A percentile compares a stretch with the other conserved stretches of the same genome.
Conservation (phyloP, 2,329 filamentous ascomycete genomes). For the Aaosphaeria arxii region DNA sequence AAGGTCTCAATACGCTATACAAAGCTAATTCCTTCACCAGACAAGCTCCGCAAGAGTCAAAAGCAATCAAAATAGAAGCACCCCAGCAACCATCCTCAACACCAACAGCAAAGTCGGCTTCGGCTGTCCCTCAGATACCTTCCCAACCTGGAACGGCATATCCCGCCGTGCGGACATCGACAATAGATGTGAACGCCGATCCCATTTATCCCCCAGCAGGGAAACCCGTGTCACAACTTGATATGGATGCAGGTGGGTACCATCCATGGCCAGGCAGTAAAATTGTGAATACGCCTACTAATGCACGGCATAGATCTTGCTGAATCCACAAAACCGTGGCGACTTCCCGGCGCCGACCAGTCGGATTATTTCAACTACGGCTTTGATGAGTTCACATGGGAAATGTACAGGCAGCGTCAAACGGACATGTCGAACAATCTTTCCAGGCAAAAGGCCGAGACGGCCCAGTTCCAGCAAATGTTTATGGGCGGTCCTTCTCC, state of each 20-base stretch:
- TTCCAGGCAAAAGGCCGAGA: conserved; percentile 71
- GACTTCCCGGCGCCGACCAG: conserved; percentile 87
- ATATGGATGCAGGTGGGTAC: conserved; percentile 46
- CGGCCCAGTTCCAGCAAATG: conserved; percentile 61
- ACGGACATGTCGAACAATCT: conserved; percentile 74
- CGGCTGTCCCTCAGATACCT: conserved; percentile 8
- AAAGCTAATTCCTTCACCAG: not conserved
- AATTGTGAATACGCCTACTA: not conserved
- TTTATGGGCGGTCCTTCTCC: conserved; percentile 36
- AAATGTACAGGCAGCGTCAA: conserved; percentile 88
- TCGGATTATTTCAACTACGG: conserved; percentile 99
- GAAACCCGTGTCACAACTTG: conserved; percentile 66
- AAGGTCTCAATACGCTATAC: not conserved
- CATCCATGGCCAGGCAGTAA: conserved; percentile 4
- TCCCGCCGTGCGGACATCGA: conserved; percentile 70
- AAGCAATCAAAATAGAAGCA: conserved; percentile 37
- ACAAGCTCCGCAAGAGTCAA: conserved; percentile 21
- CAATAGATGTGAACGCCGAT: conserved; percentile 78
- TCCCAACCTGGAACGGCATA: conserved; percentile 41
- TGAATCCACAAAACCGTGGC: conserved; percentile 87
- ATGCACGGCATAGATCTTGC: conserved; percentile 38
- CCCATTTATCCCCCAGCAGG: conserved; percentile 71
- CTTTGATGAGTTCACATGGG: conserved; percentile 98
- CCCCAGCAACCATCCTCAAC: conserved; percentile 22
- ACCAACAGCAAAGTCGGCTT: conserved; percentile 9